phyloP scores from a whole-genome alignment of 2,329 filamentous ascomycete species.

The Chrysoporthe puriensis region DNA sequence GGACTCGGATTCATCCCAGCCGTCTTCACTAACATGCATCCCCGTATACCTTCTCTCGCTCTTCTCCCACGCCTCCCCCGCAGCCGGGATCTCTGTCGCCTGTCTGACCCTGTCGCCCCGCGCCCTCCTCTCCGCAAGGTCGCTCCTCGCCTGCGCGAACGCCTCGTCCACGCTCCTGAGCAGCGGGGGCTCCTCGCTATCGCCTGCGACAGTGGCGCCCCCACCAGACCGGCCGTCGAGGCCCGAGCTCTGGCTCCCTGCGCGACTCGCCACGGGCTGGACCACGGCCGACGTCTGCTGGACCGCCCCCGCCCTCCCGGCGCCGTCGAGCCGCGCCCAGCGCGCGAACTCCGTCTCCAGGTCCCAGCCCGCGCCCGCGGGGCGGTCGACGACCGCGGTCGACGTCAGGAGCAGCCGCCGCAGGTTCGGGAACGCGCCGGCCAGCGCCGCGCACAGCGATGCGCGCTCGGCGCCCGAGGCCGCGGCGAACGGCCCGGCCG shows the following conservation, averaged over 20 bases:
- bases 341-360: background rate
- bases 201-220: background rate
- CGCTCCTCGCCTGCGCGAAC: background rate
- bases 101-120: background rate
- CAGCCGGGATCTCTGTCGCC: background rate
- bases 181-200: background rate
- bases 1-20: background rate
- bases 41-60: slow-evolving; percentile 3
- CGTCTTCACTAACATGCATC: too few relatives aligned
- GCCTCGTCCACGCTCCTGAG: background rate
- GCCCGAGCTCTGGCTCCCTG: background rate
- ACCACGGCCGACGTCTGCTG: background rate
- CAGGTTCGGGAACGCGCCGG: slow-evolving; percentile 10
- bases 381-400: background rate
- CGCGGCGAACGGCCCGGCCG: background rate
- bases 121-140: background rate
- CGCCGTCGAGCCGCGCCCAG: background rate
- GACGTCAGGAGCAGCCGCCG: background rate
- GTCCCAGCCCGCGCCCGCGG: background rate
- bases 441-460: slow-evolving; percentile 11
- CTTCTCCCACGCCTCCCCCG: background rate
- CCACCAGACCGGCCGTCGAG: too few relatives aligned
- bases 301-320: background rate
- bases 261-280: background rate
- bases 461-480: background rate